A percentile compares a stretch with the other conserved stretches of the same genome.
These are phyloP conservation scores for Poterioochromonas sp. DNA, from an alignment of 352 stramenopile species.

Conservation along the genomic window DNA sequence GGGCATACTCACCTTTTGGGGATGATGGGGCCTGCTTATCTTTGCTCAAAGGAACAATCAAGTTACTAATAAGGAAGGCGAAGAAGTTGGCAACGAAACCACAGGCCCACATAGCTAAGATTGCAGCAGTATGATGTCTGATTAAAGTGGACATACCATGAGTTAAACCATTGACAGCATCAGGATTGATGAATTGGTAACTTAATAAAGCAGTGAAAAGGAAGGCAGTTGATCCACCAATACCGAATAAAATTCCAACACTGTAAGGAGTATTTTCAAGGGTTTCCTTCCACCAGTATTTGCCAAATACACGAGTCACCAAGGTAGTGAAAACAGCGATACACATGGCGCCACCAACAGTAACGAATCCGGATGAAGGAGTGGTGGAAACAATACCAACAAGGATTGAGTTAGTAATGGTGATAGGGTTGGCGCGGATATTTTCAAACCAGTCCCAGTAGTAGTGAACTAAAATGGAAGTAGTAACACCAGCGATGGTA, in stretches of 20 bases:
- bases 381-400: not conserved
- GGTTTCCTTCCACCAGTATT: not conserved
- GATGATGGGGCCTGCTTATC: not conserved
- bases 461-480: not conserved
- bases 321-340: not conserved
- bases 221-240: not conserved
- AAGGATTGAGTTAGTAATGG: not conserved
- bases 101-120: not conserved
- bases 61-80: not conserved
- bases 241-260: not conserved
- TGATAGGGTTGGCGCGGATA: not conserved
- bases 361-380: not conserved
- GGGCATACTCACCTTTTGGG: not conserved
- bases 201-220: not conserved
- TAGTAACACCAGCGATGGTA: not conserved
- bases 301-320: not conserved
- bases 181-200: conserved; percentile 1
- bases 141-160: not conserved
- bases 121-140: not conserved
- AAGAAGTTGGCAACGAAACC: not conserved
- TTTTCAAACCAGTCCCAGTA: not conserved
- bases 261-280: not conserved
- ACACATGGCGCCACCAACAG: not conserved
- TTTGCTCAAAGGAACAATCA: not conserved
- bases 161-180: not conserved